Evolutionary conservation across 495 filamentous ascomycete species (phyloP), one percentile per base, ranked within the genome.

Genomic region (Lasiosphaeria hispida): DNA sequence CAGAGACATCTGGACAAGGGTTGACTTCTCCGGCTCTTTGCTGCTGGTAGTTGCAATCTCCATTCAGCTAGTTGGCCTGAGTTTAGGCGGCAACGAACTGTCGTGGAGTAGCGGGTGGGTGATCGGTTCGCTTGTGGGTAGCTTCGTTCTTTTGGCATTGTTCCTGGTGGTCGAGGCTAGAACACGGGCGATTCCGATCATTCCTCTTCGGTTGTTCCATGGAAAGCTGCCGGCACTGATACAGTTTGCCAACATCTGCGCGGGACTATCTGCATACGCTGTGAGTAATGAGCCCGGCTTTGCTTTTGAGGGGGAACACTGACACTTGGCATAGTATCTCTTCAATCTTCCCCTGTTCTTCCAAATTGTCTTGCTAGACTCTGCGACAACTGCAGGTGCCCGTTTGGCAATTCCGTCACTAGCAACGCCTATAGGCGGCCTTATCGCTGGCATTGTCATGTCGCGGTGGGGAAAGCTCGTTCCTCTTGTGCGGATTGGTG

Each of bases 291-390:
- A 18, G 15, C 9, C n/a, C 38, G 23, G 13, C 30, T 38, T 14
- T 19, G 15, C 9, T 13, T 15, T 7, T 43, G 19, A 38, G 19
- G 10, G 18, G 10, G 13, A 42, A 14, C 52, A 43, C 39, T n/a
- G 7, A 23, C 23, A 6, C 11, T 14, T 14, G 18, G 38, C 11
- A 43, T 51, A 87, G 84, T 87, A 84, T 58, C 79, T 88, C 42
- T 88, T 88, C 64, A 83, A 79, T 9, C 77, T 87, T 1, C 84
- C 85, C 4, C 68, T 88, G 11, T 82, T 85, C 52, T 87, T 87
- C 65, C 84, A 87, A 60, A 78, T 85, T 1, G 78, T 87, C 10
- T 70, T 86, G 10, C 72, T 82, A 2, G 85, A 88, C 36, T 83
- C 81, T 5, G 79, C 85, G 5, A 81, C 81, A 5, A 82, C 77